A percentile compares a stretch with the other conserved stretches of the same genome.
These are phyloP conservation scores for Thielaviopsis musarum DNA, from an alignment of 2,329 filamentous ascomycete genomes.

Conservation along the genomic window DNA sequence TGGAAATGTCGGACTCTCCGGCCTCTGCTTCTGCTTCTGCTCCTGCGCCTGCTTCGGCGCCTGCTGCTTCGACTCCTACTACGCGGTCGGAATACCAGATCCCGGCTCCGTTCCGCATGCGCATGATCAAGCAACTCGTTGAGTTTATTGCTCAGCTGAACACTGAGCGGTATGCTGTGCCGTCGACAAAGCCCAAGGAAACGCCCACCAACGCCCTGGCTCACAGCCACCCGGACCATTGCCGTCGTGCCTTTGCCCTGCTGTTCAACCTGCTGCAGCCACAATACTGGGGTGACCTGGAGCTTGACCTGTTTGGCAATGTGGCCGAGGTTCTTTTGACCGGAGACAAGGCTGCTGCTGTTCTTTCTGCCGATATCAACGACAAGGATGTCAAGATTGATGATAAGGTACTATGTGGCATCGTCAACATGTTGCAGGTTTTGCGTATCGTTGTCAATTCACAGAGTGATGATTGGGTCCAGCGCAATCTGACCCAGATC, in stretches of 20 bases:
- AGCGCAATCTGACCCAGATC: conserved; percentile 56
- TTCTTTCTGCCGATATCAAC: conserved; percentile 39
- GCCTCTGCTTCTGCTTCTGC: conserved; percentile 2
- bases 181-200: conserved; percentile 50
- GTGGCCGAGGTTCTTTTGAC: conserved; percentile 74
- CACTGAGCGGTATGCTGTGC: conserved; percentile 59
- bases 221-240: conserved; percentile 13
- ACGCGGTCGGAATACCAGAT: conserved; percentile 49
- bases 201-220: conserved; percentile 26
- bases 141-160: conserved; percentile 84
- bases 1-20: conserved; percentile 15
- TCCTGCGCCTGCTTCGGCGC: neutral
- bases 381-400: conserved; percentile 57
- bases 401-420: conserved; percentile 39
- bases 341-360: conserved; percentile 54
- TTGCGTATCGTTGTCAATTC: conserved; percentile 77
- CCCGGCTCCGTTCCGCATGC: conserved; percentile 47
- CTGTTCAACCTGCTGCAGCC: conserved; percentile 73
- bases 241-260: conserved; percentile 64
- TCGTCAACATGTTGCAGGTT: conserved; percentile 81
- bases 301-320: conserved; percentile 72
- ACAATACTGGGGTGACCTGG: conserved; percentile 79
- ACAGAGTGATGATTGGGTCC: conserved; percentile 81
- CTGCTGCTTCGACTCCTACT: neutral
- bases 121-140: conserved; percentile 87